Percentiles rank a stretch among this genome's conserved stretches.
These are phyloP conservation scores for Chlorella variabilis DNA, from an alignment of 163 green algal species.

Conservation along the genomic window DNA sequence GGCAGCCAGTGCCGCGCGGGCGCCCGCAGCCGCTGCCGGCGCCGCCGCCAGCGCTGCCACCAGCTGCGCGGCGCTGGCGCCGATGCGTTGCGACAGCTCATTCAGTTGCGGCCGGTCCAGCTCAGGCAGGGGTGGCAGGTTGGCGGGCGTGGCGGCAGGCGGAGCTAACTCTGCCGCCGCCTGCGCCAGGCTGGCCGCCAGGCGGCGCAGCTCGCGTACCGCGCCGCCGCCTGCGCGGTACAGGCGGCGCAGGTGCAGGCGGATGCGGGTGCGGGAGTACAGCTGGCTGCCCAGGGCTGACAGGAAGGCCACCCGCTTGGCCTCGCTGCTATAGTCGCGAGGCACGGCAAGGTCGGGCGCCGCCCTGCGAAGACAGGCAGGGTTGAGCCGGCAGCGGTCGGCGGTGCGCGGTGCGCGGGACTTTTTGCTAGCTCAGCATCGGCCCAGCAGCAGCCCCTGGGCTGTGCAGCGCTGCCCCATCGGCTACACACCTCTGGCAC, in stretches of 20 bases:
- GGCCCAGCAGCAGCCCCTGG: too few relatives aligned
- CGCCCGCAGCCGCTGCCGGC: background rate
- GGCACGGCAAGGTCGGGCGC: slow-evolving; percentile 72
- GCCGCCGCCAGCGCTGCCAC: background rate
- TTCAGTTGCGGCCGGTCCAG: background rate
- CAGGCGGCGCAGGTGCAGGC: slow-evolving; percentile 85
- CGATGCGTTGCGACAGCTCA: background rate
- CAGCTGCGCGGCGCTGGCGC: background rate
- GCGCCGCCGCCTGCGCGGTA: slow-evolving; percentile 81
- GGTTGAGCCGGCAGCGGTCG: background rate
- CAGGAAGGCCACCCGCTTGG: slow-evolving; percentile 80
- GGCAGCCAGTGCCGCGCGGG: background rate
- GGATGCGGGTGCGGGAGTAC: slow-evolving; percentile 76
- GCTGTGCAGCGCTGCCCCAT: too few relatives aligned
- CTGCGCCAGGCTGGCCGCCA: slow-evolving; percentile 51
- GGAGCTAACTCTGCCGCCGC: background rate
- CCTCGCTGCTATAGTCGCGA: slow-evolving; percentile 83
- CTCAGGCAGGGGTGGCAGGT: background rate
- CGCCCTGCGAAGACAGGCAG: slow-evolving; percentile 56
- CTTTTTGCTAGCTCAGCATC: background rate
- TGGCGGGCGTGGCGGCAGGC: background rate
- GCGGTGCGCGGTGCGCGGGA: too few relatives aligned
- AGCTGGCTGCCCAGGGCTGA: slow-evolving; percentile 66
- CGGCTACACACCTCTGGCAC: slow-evolving; percentile 62
- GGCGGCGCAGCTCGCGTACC: slow-evolving; percentile 82